Percentiles rank a stretch among this genome's conserved stretches.
Conservation (phyloP, 148 eudicot species). For the Camellia granthamiana region DNA sequence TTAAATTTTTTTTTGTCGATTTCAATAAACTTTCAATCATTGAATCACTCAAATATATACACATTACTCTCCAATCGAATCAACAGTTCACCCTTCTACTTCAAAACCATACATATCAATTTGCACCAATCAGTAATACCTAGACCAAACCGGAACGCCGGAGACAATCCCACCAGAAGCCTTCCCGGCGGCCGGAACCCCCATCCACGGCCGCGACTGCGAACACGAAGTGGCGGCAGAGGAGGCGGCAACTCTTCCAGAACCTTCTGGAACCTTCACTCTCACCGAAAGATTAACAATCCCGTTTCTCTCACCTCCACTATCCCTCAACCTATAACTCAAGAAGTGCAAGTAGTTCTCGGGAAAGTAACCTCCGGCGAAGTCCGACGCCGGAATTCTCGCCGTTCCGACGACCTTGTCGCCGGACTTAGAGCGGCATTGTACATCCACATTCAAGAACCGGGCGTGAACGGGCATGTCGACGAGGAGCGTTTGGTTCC, state of each 20-base stretch:
- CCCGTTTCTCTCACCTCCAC: slow-evolving; percentile 46
- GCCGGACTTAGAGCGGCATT: slow-evolving; percentile 12
- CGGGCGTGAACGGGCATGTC: slow-evolving; percentile 31
- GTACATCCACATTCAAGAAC: slow-evolving; percentile 39
- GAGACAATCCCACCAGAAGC: slow-evolving; percentile 16
- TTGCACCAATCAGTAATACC: not conserved
- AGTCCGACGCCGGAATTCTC: slow-evolving; percentile 49
- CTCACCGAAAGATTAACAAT: slow-evolving; percentile 57
- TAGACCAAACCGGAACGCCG: slow-evolving; percentile 20
- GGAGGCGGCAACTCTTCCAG: not conserved
- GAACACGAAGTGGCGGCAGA: not conserved
- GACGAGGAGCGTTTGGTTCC: slow-evolving; percentile 50
- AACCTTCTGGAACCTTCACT: slow-evolving; percentile 22
- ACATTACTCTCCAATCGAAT: too few relatives aligned
- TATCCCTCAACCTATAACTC: slow-evolving; percentile 60
- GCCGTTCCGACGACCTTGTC: slow-evolving; percentile 34
- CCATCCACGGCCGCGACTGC: slow-evolving; percentile 6
- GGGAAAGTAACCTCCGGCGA: slow-evolving; percentile 39
- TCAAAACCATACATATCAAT: too few relatives aligned
- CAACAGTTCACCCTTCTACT: too few relatives aligned
- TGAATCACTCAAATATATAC: too few relatives aligned
- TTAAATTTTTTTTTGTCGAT: too few relatives aligned
- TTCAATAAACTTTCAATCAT: too few relatives aligned
- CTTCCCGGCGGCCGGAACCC: not conserved
- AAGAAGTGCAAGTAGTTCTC: slow-evolving; percentile 43